These are phyloP conservation scores for Gorgonomyces haynaldii DNA, from an alignment of 192 early-diverging fungal species.

Conservation along the genomic window DNA sequence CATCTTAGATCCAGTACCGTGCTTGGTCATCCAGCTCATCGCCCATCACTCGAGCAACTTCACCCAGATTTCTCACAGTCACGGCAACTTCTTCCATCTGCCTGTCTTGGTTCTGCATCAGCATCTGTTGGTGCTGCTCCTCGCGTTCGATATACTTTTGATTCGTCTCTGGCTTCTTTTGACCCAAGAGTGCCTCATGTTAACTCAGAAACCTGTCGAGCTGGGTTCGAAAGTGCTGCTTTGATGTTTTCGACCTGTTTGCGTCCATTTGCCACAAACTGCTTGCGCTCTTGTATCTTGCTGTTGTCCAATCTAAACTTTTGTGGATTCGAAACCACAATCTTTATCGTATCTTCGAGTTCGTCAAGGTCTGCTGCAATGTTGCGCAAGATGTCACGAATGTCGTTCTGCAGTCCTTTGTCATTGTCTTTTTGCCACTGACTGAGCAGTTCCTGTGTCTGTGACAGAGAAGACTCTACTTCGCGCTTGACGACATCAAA, in stretches of 20 bases:
- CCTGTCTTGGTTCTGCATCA: conserved; percentile 38
- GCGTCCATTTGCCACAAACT: conserved; percentile 16
- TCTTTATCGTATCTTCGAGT: conserved; percentile 29
- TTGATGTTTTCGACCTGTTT: conserved; percentile 9
- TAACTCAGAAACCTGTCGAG: conserved; percentile 8
- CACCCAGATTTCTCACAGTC: conserved; percentile 32
- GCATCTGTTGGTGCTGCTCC: conserved; percentile 25
- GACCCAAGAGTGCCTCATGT: neutral
- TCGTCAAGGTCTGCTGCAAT: conserved; percentile 32
- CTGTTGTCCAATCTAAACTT: conserved; percentile 24
- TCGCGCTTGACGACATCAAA: too few relatives aligned
- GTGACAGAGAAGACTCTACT: conserved; percentile 1
- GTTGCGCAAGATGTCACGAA: conserved; percentile 7
- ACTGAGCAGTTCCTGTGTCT: neutral
- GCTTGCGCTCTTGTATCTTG: conserved; percentile 25
- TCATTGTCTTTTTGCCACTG: neutral
- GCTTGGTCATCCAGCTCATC: conserved; percentile 47
- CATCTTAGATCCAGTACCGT: conserved; percentile 10
- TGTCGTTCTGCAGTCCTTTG: conserved; percentile 1
- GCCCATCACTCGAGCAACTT: conserved; percentile 42
- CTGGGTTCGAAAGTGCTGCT: conserved; percentile 11
- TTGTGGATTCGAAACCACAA: conserved; percentile 30
- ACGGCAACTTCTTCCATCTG: conserved; percentile 36
- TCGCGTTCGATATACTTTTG: conserved; percentile 32
- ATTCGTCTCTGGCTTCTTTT: conserved; percentile 13